These are phyloP conservation scores for Curvularia sp. DNA, from an alignment of 2,329 filamentous ascomycete genomes.

Conservation along the genomic window DNA sequence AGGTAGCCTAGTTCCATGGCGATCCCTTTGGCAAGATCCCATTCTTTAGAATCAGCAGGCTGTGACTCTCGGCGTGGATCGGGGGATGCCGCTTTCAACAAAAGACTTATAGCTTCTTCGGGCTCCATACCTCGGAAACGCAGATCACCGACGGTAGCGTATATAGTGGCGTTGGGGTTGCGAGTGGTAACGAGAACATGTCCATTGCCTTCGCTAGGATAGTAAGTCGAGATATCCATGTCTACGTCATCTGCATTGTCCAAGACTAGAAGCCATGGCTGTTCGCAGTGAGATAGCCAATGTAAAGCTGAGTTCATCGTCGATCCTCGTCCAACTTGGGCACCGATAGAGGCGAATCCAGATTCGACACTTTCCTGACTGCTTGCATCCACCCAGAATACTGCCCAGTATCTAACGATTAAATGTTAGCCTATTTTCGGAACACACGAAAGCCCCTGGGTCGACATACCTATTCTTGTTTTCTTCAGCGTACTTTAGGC, in stretches of 20 bases:
- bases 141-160: constrained; percentile 30
- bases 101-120: constrained; percentile 31
- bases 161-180: constrained; percentile 25
- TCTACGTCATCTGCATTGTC: constrained; percentile 39
- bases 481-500: constrained; percentile 47
- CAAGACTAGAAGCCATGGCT: constrained; percentile 36
- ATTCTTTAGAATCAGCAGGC: background rate
- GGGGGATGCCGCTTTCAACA: constrained; percentile 32
- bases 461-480: constrained; percentile 24
- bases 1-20: constrained; percentile 34
- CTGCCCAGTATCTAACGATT: constrained; percentile 36
- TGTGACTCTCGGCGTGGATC: constrained; percentile 16
- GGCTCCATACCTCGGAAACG: constrained; percentile 29
- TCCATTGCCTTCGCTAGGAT: constrained; percentile 35
- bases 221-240: constrained; percentile 22
- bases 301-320: constrained; percentile 33
- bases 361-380: constrained; percentile 30
- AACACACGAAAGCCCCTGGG: no score
- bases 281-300: constrained; percentile 25
- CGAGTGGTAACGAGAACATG: constrained; percentile 39
- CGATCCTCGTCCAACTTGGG: constrained; percentile 33
- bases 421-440: no score
- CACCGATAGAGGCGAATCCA: constrained; percentile 35
- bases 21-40: constrained; percentile 16
- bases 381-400: constrained; percentile 50